Percentiles rank a stretch among this genome's conserved stretches.
Conservation (phyloP, 768 basidiomycete genomes). For the Pleurotus cornucopiae region DNA sequence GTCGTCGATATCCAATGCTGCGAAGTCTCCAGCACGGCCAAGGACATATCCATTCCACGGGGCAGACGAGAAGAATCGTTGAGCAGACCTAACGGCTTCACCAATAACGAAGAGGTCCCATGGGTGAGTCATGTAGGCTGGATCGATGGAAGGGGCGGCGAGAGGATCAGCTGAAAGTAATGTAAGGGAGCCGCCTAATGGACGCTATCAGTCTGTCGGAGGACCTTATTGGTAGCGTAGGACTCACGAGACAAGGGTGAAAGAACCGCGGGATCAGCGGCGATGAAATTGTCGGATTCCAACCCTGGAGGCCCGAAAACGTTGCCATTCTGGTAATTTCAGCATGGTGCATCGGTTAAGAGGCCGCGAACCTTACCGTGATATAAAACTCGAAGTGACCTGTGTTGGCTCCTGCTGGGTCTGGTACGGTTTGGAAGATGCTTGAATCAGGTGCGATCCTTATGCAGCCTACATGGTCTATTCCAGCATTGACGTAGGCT, state of each 20-base stretch:
- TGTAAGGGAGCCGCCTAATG: slow-evolving; percentile 20
- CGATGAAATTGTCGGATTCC: slow-evolving; percentile 25
- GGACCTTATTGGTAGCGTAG: not conserved
- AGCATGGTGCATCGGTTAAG: not conserved
- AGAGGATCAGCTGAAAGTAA: slow-evolving; percentile 22
- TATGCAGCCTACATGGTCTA: slow-evolving; percentile 16
- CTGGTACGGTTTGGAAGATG: slow-evolving; percentile 14
- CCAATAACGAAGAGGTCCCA: slow-evolving; percentile 23
- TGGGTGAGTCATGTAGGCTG: slow-evolving; percentile 12
- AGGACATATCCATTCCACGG: slow-evolving; percentile 24
- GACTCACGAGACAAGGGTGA: slow-evolving; percentile 31
- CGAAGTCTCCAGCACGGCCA: too few species aligned
- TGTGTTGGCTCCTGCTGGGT: slow-evolving; percentile 19
- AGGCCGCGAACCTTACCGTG: slow-evolving; percentile 10
- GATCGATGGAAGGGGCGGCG: slow-evolving; percentile 21
- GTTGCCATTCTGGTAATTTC: slow-evolving; percentile 1
- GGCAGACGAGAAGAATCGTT: slow-evolving; percentile 20
- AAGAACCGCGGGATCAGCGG: slow-evolving; percentile 21
- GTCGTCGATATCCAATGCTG: too few species aligned
- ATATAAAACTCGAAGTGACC: slow-evolving; percentile 19
- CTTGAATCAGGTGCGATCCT: slow-evolving; percentile 14
- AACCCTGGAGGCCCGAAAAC: slow-evolving; percentile 9
- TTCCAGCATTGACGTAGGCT: slow-evolving; percentile 14
- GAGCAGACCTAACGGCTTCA: slow-evolving; percentile 19
- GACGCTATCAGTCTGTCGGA: not conserved